A percentile compares a stretch with the other conserved stretches of the same genome.
Evolutionary conservation across 1,284 basidiomycete genomes (phyloP).

Genomic region (Farysia itapuensis): DNA sequence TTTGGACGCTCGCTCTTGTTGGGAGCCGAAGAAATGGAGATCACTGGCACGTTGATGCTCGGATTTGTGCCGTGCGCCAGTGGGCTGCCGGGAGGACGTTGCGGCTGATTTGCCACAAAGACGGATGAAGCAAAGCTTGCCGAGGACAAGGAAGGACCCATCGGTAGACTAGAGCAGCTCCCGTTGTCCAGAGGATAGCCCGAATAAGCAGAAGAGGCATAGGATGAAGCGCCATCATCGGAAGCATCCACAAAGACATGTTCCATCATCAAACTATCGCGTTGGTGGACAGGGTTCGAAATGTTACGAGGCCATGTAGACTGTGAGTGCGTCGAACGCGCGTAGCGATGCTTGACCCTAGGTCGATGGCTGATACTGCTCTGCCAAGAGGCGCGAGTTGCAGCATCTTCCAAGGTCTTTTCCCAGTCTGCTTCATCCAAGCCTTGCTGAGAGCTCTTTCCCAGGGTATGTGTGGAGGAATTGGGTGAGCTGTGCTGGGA

Average conservation of each 20-base stretch:
- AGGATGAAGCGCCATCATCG: slow-evolving; percentile 1
- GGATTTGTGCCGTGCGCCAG: too few species aligned
- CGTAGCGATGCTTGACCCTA: not conserved
- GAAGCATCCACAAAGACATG: slow-evolving; percentile 22
- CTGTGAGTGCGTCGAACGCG: slow-evolving; percentile 1
- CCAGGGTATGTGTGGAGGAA: too few species aligned
- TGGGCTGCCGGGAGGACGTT: too few species aligned
- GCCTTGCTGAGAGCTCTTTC: too few species aligned
- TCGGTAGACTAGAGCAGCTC: not conserved
- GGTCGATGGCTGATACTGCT: slow-evolving; percentile 25
- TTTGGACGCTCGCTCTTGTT: too few species aligned
- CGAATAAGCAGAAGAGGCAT: slow-evolving; percentile 1
- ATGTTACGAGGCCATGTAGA: slow-evolving; percentile 17
- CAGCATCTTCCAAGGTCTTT: slow-evolving; percentile 10
- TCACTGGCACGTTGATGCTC: too few species aligned
- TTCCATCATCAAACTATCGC: slow-evolving; percentile 11
- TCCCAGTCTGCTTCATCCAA: slow-evolving; percentile 16
- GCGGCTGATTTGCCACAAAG: too few species aligned
- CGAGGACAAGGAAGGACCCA: not conserved
- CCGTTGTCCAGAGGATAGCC: not conserved
- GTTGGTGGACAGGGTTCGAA: slow-evolving; percentile 1
- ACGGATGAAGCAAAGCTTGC: too few species aligned
- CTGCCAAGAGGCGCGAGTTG: slow-evolving; percentile 17
- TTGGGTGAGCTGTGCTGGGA: too few species aligned
- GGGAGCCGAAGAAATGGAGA: too few species aligned